Evolutionary conservation across 1,284 basidiomycete genomes (phyloP).

Genomic region (Trametes versicolor): DNA sequence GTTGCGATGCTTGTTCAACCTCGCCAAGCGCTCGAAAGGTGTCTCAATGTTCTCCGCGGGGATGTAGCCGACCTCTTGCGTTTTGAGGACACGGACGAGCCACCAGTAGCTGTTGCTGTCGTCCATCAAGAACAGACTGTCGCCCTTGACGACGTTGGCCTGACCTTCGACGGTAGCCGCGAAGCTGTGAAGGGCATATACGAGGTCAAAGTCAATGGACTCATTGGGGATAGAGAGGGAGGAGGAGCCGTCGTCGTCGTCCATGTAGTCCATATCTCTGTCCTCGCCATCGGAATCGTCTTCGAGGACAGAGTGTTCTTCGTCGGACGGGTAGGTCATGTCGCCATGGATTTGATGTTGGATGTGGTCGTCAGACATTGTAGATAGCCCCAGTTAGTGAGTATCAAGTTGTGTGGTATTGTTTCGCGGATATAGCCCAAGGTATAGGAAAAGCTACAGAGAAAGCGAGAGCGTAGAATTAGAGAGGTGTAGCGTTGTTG

Average conservation of each 20-base stretch:
- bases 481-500: conserved; percentile 18
- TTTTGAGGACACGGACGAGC: conserved; percentile 96
- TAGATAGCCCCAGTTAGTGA: conserved; percentile 1
- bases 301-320: conserved; percentile 81
- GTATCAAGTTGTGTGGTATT: conserved; percentile 1
- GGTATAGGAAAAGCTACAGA: not conserved
- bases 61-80: conserved; percentile 99
- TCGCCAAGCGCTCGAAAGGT: conserved; percentile 93
- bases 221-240: conserved; percentile 89
- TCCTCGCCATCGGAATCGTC: conserved; percentile 81
- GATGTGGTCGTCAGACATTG: conserved; percentile 62
- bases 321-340: conserved; percentile 60
- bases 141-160: conserved; percentile 96
- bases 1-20: conserved; percentile 97
- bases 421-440: conserved; percentile 1
- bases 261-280: conserved; percentile 68
- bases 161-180: conserved; percentile 96
- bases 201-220: conserved; percentile 90
- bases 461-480: not conserved
- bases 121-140: conserved; percentile 93
- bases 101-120: conserved; percentile 99
- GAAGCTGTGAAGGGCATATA: conserved; percentile 92
- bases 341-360: conserved; percentile 64
- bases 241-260: conserved; percentile 81
- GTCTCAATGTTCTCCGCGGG: conserved; percentile 99